Conservation (phyloP, 352 stramenopile species). For the Phytopythium ostracodes region DNA sequence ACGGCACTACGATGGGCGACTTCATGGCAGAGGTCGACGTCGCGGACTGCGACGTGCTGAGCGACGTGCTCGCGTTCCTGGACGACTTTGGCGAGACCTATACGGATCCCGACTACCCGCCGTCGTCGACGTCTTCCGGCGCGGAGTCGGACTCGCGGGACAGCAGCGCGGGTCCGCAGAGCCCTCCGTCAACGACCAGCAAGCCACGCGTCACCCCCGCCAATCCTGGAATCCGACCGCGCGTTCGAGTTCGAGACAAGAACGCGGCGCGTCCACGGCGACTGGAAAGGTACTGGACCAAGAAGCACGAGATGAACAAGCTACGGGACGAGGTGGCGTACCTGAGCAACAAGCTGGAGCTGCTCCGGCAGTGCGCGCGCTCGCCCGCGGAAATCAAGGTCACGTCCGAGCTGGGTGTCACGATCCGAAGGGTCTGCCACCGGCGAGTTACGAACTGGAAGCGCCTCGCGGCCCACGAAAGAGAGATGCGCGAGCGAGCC, state of each 20-base stretch:
- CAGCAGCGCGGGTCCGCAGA: neutral
- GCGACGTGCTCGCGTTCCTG: conserved; percentile 5
- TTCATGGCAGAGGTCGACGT: neutral
- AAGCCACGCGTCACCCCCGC: neutral
- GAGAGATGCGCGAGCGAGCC: neutral
- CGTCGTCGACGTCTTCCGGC: neutral
- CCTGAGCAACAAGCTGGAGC: conserved; percentile 1
- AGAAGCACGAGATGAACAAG: conserved; percentile 4
- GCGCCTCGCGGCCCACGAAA: neutral
- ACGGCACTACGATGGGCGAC: neutral
- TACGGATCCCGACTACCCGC: neutral
- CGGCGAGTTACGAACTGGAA: neutral
- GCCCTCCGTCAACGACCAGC: no score
- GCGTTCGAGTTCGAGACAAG: neutral
- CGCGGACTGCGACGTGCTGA: neutral
- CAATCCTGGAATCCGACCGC: neutral
- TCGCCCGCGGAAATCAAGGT: neutral
- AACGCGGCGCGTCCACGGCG: neutral
- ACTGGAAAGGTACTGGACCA: conserved; percentile 2
- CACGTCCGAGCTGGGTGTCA: neutral
- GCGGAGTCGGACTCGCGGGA: neutral
- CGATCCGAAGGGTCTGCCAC: neutral
- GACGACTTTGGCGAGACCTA: neutral
- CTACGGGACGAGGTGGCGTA: neutral
- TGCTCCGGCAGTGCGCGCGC: conserved; percentile 2